Percentiles rank a stretch among this genome's conserved stretches.
phyloP scores from a whole-genome alignment of 2,329 filamentous ascomycete genomes.

The Cladophialophora bantiana region DNA sequence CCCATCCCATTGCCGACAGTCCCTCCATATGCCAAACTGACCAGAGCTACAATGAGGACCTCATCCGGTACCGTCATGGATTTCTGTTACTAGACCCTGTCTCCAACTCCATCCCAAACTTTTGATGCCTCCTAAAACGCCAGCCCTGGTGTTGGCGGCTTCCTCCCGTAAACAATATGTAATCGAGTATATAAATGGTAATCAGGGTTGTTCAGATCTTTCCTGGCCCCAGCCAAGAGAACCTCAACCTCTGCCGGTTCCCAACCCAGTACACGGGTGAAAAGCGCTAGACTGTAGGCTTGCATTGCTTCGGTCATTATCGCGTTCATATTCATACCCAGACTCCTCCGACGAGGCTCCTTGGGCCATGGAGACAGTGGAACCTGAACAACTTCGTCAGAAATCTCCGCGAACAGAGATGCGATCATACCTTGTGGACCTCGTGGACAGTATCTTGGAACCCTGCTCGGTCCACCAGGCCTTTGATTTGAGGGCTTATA shows the following conservation, averaged over 20 bases:
- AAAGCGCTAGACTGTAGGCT: constrained; percentile 50
- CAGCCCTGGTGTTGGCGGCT: constrained; percentile 9
- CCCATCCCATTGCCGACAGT: not conserved
- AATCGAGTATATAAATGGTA: constrained; percentile 33
- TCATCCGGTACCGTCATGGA: not conserved
- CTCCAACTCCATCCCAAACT: not conserved
- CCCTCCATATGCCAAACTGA: not conserved
- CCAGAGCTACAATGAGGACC: not conserved
- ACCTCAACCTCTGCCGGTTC: constrained; percentile 47
- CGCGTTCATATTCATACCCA: constrained; percentile 41
- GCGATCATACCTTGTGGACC: constrained; percentile 38
- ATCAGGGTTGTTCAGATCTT: constrained; percentile 37
- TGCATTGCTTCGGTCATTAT: constrained; percentile 47
- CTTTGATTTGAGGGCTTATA: constrained; percentile 32
- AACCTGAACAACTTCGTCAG: constrained; percentile 34
- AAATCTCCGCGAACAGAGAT: not conserved
- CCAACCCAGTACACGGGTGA: constrained; percentile 48
- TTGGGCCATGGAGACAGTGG: constrained; percentile 43
- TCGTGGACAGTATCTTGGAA: constrained; percentile 41
- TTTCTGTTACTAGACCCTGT: not conserved
- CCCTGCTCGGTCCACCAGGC: constrained; percentile 39
- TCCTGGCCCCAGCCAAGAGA: constrained; percentile 49
- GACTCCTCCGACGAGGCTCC: constrained; percentile 41
- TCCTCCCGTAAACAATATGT: constrained; percentile 30
- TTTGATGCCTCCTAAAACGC: not conserved